Percentiles rank a stretch among this genome's conserved stretches.
Evolutionary conservation across 306 rosid species (phyloP).

Genomic region (Amphicarpaea edgeworthii): DNA sequence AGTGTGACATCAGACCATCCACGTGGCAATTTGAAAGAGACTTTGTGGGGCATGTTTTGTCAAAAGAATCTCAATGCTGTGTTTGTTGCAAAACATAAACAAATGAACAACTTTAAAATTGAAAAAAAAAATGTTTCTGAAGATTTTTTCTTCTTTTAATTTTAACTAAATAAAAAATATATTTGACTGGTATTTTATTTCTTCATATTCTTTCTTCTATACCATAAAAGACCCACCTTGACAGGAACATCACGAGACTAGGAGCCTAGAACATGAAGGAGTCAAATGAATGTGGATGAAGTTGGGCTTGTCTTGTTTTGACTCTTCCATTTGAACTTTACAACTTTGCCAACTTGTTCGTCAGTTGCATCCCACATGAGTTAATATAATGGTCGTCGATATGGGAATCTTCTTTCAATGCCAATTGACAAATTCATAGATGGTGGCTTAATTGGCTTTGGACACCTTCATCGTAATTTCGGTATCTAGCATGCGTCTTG

Average conservation of each 20-base stretch:
- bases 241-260: too few relatives aligned
- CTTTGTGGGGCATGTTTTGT: neutral
- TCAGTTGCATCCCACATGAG: neutral
- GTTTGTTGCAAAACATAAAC: neutral
- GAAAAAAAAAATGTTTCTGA: too few relatives aligned
- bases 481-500: too few relatives aligned
- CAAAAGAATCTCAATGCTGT: neutral
- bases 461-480: too few relatives aligned
- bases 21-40: neutral
- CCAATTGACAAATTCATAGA: neutral
- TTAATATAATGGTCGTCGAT: neutral
- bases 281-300: neutral
- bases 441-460: neutral
- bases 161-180: neutral
- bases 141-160: neutral
- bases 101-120: too few relatives aligned
- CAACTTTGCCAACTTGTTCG: slow-evolving; percentile 3
- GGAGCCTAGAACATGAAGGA: neutral
- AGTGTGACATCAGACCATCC: neutral
- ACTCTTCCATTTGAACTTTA: slow-evolving; percentile 1
- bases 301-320: neutral
- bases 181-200: neutral
- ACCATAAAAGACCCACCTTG: too few relatives aligned
- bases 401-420: neutral
- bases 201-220: neutral